A percentile compares a stretch with the other conserved stretches of the same genome.
Conservation (phyloP, 2,329 filamentous ascomycete species). For the Colletotrichum liriopes region DNA sequence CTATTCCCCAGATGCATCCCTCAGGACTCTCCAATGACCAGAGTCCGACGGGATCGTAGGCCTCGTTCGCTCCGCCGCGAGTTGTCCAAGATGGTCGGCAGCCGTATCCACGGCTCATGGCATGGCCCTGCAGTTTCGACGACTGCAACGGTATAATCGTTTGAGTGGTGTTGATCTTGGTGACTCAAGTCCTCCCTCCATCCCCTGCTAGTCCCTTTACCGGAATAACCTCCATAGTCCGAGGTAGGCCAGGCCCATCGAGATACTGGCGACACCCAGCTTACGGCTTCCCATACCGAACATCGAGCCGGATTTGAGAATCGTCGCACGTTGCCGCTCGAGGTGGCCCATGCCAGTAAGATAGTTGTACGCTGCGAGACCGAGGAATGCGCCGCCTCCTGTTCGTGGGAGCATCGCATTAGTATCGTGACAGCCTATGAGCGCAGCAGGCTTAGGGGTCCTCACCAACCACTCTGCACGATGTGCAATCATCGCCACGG, state of each 20-base stretch:
- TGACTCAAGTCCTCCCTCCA: background rate
- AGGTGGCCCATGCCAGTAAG: conserved; percentile 82
- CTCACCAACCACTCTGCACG: conserved; percentile 81
- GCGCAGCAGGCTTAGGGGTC: conserved; percentile 41
- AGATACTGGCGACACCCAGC: conserved; percentile 77
- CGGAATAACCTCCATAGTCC: conserved; percentile 79
- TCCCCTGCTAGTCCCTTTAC: conserved; percentile 51
- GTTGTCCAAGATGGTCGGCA: background rate
- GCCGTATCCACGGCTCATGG: background rate
- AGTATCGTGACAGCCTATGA: background rate
- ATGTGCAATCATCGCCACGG: conserved; percentile 76
- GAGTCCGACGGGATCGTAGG: background rate
- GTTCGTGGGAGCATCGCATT: conserved; percentile 26
- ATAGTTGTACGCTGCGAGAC: conserved; percentile 84
- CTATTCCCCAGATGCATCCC: no score
- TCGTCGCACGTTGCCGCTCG: conserved; percentile 74
- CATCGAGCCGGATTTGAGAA: conserved; percentile 78
- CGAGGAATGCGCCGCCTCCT: conserved; percentile 84
- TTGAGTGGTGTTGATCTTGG: conserved; percentile 22
- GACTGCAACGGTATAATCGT: background rate
- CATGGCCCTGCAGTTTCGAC: background rate
- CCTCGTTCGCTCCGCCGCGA: background rate
- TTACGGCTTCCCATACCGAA: conserved; percentile 82
- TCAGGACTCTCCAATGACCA: background rate
- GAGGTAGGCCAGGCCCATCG: conserved; percentile 77